phyloP scores from a whole-genome alignment of 2,329 filamentous ascomycete species.

The Colletotrichum spaethianum region DNA sequence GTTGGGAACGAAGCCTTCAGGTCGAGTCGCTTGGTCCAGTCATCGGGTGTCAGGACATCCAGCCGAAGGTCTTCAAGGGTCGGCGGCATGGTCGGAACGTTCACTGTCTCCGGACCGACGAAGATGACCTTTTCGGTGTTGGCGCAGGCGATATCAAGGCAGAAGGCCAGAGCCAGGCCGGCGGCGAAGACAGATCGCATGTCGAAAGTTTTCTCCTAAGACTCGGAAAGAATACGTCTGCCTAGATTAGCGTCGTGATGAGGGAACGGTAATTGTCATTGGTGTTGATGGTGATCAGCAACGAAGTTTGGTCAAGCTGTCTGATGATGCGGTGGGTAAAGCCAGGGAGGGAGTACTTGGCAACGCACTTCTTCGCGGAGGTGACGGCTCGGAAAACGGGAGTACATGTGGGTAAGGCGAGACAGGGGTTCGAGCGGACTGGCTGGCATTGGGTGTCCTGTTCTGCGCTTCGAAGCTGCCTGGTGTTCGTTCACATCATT shows the following conservation, averaged over 20 bases:
- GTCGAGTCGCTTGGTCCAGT: constrained; percentile 71
- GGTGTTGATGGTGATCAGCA: neutral
- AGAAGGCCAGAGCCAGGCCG: constrained; percentile 17
- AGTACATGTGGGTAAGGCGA: neutral
- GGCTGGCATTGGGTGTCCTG: neutral
- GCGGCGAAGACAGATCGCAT: constrained; percentile 13
- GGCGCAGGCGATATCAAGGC: constrained; percentile 56
- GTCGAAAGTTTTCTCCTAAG: neutral
- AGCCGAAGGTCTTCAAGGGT: constrained; percentile 74
- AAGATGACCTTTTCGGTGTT: constrained; percentile 97
- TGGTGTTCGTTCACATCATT: neutral
- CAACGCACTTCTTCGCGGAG: neutral
- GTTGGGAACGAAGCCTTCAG: constrained; percentile 79
- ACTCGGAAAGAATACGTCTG: constrained; percentile 1
- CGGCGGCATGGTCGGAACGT: constrained; percentile 69
- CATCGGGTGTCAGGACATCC: constrained; percentile 72
- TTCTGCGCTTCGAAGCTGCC: constrained; percentile 1
- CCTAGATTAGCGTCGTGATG: neutral
- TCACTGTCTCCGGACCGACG: constrained; percentile 73
- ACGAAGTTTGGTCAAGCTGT: constrained; percentile 8
- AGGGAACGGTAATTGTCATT: neutral
- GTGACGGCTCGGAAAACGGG: neutral
- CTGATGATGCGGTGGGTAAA: neutral
- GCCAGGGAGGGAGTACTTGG: neutral
- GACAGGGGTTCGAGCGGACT: constrained; percentile 11